Evolutionary conservation across 2,329 filamentous ascomycete species (phyloP).

Genomic region (Fusarium pilosicola): DNA sequence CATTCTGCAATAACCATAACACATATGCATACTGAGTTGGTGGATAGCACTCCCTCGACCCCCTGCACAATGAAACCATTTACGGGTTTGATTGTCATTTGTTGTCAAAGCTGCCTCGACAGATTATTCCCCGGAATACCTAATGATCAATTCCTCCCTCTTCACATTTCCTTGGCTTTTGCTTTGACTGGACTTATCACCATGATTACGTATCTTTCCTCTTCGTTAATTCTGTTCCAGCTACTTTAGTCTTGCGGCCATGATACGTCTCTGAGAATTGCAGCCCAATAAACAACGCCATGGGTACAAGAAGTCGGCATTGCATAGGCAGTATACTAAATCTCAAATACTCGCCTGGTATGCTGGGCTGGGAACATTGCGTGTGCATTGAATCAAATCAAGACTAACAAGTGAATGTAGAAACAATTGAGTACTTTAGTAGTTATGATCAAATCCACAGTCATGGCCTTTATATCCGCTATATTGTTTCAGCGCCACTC

Average conservation of each 20-base stretch:
- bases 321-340: not conserved
- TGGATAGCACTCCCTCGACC: slow-evolving; percentile 12
- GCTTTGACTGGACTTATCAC: not conserved
- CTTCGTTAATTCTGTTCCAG: not conserved
- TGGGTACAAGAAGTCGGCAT: not conserved
- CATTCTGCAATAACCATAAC: slow-evolving; percentile 37
- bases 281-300: not conserved
- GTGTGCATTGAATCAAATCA: not conserved
- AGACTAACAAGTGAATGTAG: not conserved
- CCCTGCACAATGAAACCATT: slow-evolving; percentile 17
- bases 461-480: not conserved
- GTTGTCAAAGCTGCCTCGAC: not conserved
- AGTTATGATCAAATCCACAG: not conserved
- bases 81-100: slow-evolving; percentile 1
- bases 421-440: not conserved
- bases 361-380: not conserved
- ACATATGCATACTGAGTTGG: slow-evolving; percentile 32
- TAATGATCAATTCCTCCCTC: not conserved
- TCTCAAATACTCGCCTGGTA: not conserved
- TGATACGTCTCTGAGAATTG: not conserved
- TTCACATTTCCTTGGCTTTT: not conserved
- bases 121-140: not conserved
- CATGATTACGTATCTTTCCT: not conserved
- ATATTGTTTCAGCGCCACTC: not conserved
- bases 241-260: not conserved